Percentiles rank a stretch among this genome's conserved stretches.
phyloP scores from a whole-genome alignment of 2,329 filamentous ascomycete species.

The Stachybotrys elegans region DNA sequence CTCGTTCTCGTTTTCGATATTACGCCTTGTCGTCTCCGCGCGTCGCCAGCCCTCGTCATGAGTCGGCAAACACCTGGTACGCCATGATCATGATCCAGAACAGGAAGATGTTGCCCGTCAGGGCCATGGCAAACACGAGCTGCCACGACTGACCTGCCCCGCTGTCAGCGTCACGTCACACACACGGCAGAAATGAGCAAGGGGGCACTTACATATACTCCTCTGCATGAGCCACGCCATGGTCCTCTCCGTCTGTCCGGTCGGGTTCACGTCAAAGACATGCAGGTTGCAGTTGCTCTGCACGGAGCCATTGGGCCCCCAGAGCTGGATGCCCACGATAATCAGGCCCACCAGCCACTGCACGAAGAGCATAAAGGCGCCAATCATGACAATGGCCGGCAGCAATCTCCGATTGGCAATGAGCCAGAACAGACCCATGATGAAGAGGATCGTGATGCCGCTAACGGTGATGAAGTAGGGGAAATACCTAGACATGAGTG shows the following conservation, averaged over 20 bases:
- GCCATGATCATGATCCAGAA: slow-evolving; percentile 68
- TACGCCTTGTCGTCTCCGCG: no score
- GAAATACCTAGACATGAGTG: slow-evolving; percentile 53
- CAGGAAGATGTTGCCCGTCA: slow-evolving; percentile 55
- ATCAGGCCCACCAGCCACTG: slow-evolving; percentile 64
- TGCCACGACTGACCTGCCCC: slow-evolving; percentile 55
- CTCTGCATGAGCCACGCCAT: slow-evolving; percentile 60
- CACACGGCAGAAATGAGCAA: background rate
- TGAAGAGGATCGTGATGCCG: slow-evolving; percentile 59
- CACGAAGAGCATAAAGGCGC: slow-evolving; percentile 60
- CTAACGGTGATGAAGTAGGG: slow-evolving; percentile 58
- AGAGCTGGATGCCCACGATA: slow-evolving; percentile 57
- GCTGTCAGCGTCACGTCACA: slow-evolving; percentile 9
- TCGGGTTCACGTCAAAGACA: slow-evolving; percentile 47
- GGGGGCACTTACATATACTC: slow-evolving; percentile 51
- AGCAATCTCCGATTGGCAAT: slow-evolving; percentile 57
- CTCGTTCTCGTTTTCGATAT: no score
- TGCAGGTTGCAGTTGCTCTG: slow-evolving; percentile 53
- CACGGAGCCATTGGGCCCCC: slow-evolving; percentile 55
- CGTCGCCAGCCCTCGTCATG: slow-evolving; percentile 19
- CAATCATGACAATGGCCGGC: slow-evolving; percentile 57
- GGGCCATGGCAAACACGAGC: slow-evolving; percentile 57
- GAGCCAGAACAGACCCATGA: slow-evolving; percentile 58
- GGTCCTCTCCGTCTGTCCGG: slow-evolving; percentile 47
- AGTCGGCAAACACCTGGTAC: slow-evolving; percentile 55